A percentile compares a stretch with the other conserved stretches of the same genome.
Evolutionary conservation across 345 rosid species (phyloP).

Genomic region (Boechera retrofracta): DNA sequence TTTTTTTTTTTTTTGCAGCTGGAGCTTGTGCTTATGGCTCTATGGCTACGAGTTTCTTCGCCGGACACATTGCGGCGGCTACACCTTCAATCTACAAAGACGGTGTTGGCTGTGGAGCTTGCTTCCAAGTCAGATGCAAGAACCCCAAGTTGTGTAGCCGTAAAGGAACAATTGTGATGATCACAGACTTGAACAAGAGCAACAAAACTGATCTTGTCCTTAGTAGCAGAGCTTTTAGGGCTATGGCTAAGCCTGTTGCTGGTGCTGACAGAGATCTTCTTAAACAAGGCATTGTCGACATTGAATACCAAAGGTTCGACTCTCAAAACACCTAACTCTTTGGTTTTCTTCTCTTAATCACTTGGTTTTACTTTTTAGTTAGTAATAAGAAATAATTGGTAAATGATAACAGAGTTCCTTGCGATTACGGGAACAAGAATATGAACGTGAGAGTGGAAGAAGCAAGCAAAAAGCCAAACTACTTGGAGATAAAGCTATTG

Average conservation of each 20-base stretch:
- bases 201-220: slow-evolving; percentile 81
- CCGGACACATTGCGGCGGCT: slow-evolving; percentile 78
- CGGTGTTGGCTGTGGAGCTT: slow-evolving; percentile 91
- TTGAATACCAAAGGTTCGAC: slow-evolving; percentile 74
- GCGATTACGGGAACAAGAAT: slow-evolving; percentile 69
- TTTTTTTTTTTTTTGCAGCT: slow-evolving; percentile 51
- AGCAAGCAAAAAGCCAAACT: slow-evolving; percentile 74
- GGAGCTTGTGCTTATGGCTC: slow-evolving; percentile 96
- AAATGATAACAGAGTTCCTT: slow-evolving; percentile 70
- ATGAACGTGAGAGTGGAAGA: slow-evolving; percentile 88
- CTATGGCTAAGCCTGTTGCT: slow-evolving; percentile 63
- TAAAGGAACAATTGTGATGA: slow-evolving; percentile 67
- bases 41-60: slow-evolving; percentile 62
- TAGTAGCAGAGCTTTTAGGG: slow-evolving; percentile 80
- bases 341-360: background rate
- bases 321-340: background rate
- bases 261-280: slow-evolving; percentile 58
- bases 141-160: slow-evolving; percentile 58
- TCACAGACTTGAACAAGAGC: slow-evolving; percentile 68
- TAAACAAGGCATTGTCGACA: slow-evolving; percentile 66
- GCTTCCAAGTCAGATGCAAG: slow-evolving; percentile 92
- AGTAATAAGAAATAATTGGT: background rate
- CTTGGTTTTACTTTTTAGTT: no score
- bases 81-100: slow-evolving; percentile 75
- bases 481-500: slow-evolving; percentile 72